Base-by-base conservation (phyloP, 176 grass and related monocot genomes). In the Aegilops umbellulata region DNA sequence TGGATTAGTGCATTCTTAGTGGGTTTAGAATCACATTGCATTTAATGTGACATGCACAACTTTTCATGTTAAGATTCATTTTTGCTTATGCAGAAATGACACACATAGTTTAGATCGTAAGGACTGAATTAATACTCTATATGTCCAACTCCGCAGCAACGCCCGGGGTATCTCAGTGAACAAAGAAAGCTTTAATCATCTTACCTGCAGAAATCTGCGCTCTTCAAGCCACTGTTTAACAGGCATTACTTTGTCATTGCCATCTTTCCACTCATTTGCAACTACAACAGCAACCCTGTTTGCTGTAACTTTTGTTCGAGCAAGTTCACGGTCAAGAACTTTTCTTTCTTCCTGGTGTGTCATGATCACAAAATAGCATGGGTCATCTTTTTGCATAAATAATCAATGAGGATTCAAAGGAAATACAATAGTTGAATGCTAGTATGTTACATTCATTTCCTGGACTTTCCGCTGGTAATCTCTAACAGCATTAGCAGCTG, bases 231-330 rank as follows among this genome's bases (percentile, higher is more conserved):
- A 98, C 79, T 98, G 97, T 76, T 89, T 98, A 77, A 98, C 94
- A 69, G 97, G 97, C 97, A 98, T 98, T 77, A 98, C 97, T 95
- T 98, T 98, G 60, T 95, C 97, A 89, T 94, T 98, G 71, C 88
- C 92, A 92, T 95, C 97, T 86, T 98, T 98, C 93, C 93, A 95
- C 79, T 95, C 97, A 85, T 98, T 98, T 87, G 97, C 97, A 76
- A 95, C 97, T 25, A 98, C 94, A 64, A 89, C 88, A 15, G 97
- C 97, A 82, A 98, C 97, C 81, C 97, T 92, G 79, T 98, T 98
- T 80, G 97, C 97, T 16, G 88, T 91, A 76, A 98, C 93, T 83
- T 98, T 98, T 30, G 97, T 85, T 20, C 93, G 91, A 81, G 97
- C 91, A 87, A 98, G 91, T 83, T 98, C 93, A 53, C 91, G 93